These are phyloP conservation scores for Salvia splendens DNA, from an alignment of 257 asterid genomes.

Conservation along the genomic window DNA sequence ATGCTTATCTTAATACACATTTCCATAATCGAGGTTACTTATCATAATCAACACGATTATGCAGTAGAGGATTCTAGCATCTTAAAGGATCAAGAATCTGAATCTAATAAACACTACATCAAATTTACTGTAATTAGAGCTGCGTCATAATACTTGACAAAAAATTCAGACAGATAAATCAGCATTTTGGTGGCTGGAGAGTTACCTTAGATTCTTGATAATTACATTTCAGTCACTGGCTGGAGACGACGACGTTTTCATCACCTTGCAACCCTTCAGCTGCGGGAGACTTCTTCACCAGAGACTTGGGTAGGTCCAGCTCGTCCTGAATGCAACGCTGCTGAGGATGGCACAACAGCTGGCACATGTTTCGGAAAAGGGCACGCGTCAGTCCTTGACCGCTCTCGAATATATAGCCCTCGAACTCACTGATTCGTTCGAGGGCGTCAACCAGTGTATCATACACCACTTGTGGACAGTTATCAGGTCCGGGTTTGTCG, in stretches of 20 bases:
- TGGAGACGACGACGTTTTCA: conserved; percentile 45
- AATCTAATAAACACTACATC: conserved; percentile 16
- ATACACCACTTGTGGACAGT: conserved; percentile 86
- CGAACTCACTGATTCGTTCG: conserved; percentile 70
- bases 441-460: conserved; percentile 93
- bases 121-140: conserved; percentile 3
- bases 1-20: too few species aligned
- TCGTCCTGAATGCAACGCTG: conserved; percentile 89
- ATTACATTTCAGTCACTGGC: conserved; percentile 42
- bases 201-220: conserved; percentile 7
- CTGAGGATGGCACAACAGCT: conserved; percentile 79
- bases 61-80: conserved; percentile 7
- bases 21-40: not conserved
- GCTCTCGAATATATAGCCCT: conserved; percentile 86
- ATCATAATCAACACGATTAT: not conserved
- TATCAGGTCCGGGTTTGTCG: conserved; percentile 91
- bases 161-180: conserved; percentile 28
- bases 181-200: conserved; percentile 1
- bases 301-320: conserved; percentile 68
- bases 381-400: conserved; percentile 85
- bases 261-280: conserved; percentile 51
- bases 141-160: conserved; percentile 21
- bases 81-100: conserved; percentile 22
- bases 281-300: conserved; percentile 53
- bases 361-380: conserved; percentile 69